Evolutionary conservation across 768 basidiomycete species (phyloP).

Genomic region (Mycena metata): DNA sequence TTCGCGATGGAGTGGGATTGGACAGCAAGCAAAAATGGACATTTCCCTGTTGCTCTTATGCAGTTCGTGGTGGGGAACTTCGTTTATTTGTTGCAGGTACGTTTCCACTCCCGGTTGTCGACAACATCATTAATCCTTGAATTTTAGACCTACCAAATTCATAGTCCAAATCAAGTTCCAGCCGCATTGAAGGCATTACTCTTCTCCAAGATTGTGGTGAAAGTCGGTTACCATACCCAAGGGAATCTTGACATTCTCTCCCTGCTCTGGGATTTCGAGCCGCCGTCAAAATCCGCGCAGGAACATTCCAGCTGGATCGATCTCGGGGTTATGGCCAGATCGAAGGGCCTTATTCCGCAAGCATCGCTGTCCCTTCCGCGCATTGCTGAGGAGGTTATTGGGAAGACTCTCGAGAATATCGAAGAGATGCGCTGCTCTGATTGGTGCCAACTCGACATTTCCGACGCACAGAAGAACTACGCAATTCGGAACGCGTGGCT

Average conservation of each 20-base stretch:
- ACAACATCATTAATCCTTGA: not conserved
- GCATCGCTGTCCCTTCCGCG: not conserved
- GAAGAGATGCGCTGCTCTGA: conserved; percentile 8
- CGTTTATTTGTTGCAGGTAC: conserved; percentile 2
- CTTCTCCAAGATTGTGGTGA: conserved; percentile 1
- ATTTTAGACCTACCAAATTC: conserved; percentile 6
- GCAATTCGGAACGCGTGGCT: conserved; percentile 12
- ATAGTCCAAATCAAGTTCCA: not conserved
- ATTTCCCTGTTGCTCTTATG: conserved; percentile 10
- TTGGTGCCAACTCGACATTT: not conserved
- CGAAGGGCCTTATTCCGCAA: conserved; percentile 2
- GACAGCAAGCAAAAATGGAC: conserved; percentile 1
- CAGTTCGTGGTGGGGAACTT: not conserved
- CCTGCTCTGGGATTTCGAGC: not conserved
- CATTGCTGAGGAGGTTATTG: not conserved
- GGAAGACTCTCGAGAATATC: not conserved
- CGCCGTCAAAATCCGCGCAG: not conserved
- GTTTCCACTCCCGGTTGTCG: too few relatives aligned
- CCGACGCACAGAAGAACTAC: conserved; percentile 3
- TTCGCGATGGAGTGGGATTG: conserved; percentile 14
- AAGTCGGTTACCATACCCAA: conserved; percentile 15
- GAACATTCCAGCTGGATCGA: not conserved
- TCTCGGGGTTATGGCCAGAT: conserved; percentile 4
- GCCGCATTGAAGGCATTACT: not conserved
- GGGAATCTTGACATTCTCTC: conserved; percentile 1